Evolutionary conservation across 2,329 filamentous ascomycete genomes (phyloP).

Genomic region (Ophiostoma sp.): DNA sequence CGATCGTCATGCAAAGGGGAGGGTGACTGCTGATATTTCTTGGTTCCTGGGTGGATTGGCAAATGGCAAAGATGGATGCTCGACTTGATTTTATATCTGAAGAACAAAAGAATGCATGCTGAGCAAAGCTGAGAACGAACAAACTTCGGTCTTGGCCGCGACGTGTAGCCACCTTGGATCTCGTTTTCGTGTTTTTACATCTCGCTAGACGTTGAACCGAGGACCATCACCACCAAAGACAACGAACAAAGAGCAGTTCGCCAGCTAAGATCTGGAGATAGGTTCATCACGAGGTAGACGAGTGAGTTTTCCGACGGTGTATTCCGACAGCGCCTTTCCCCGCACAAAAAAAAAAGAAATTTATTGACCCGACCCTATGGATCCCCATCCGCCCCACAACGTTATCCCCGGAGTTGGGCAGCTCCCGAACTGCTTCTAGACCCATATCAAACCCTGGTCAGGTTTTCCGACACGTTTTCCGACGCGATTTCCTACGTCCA

Average conservation of each 20-base stretch:
- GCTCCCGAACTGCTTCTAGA: not conserved
- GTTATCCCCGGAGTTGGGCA: not conserved
- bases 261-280: not conserved
- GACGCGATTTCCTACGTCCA: not conserved
- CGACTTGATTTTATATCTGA: not conserved
- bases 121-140: not conserved
- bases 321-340: not conserved
- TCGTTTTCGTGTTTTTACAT: not conserved
- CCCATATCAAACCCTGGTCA: not conserved
- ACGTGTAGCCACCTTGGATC: not conserved
- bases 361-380: not conserved
- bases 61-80: not conserved
- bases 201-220: not conserved
- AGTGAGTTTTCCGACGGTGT: not conserved
- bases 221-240: not conserved
- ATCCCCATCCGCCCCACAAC: not conserved
- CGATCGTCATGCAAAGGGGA: not conserved
- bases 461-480: conserved; percentile 2
- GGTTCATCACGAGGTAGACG: not conserved
- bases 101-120: not conserved
- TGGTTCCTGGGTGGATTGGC: not conserved
- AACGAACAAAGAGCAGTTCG: not conserved
- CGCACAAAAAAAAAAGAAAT: not conserved
- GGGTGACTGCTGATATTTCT: not conserved
- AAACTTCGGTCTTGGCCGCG: not conserved